Evolutionary conservation across 768 basidiomycete genomes (phyloP).

Genomic region (Mycena pura): DNA sequence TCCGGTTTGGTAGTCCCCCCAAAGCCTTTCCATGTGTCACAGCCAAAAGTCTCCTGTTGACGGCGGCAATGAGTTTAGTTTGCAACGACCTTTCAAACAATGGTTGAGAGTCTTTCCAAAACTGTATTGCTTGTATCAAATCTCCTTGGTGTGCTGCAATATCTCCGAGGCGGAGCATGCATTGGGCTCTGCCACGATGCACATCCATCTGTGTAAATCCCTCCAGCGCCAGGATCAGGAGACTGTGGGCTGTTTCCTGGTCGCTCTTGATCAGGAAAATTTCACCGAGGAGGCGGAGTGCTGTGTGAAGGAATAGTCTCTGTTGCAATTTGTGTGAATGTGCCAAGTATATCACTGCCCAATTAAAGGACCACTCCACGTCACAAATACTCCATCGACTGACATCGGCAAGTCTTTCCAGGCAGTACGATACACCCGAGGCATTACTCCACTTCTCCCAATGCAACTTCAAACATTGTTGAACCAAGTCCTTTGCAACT

Average conservation of each 20-base stretch:
- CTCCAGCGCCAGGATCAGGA: not conserved
- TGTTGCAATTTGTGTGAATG: not conserved
- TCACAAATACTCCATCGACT: not conserved
- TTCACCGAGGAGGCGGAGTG: not conserved
- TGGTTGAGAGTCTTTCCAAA: no score
- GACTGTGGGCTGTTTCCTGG: not conserved
- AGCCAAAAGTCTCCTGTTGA: no score
- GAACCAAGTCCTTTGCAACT: not conserved
- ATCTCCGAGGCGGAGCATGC: not conserved
- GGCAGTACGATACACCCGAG: not conserved
- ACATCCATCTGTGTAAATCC: not conserved
- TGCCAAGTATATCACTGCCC: not conserved
- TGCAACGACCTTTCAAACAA: not conserved
- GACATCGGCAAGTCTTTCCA: not conserved
- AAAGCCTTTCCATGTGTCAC: no score
- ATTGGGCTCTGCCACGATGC: not conserved
- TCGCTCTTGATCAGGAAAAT: not conserved
- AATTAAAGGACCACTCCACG: not conserved
- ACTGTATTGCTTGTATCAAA: not conserved
- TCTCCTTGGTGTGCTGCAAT: not conserved
- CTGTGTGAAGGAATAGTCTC: not conserved
- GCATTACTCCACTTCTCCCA: not conserved
- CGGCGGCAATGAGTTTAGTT: not conserved
- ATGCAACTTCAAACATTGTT: not conserved
- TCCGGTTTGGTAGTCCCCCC: no score